These are phyloP conservation scores for Penicillium oxalicum DNA, from an alignment of 2,329 filamentous ascomycete species.

Conservation along the genomic window DNA sequence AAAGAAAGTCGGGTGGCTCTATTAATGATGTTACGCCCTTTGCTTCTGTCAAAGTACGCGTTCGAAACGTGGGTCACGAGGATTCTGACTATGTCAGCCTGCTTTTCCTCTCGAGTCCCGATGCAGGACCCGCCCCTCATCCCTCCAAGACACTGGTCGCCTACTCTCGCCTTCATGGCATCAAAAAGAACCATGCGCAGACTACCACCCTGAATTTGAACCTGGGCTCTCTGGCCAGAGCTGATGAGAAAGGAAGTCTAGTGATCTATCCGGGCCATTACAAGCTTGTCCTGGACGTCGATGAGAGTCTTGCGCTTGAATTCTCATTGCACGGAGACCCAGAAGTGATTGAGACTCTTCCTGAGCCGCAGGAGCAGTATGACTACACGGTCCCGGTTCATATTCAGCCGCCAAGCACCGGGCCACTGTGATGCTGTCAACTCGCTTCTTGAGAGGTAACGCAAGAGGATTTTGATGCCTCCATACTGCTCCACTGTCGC, in stretches of 20 bases:
- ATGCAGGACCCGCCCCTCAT: conserved; percentile 7
- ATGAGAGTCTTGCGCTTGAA: neutral
- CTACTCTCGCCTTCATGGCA: conserved; percentile 3
- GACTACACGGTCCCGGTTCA: conserved; percentile 5
- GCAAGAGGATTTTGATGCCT: too few species aligned
- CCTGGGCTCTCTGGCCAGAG: conserved; percentile 9
- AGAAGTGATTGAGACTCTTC: conserved; percentile 3
- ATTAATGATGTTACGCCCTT: neutral
- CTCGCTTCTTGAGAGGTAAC: too few species aligned
- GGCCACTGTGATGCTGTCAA: too few species aligned
- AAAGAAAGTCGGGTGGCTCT: neutral
- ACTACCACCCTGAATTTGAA: conserved; percentile 4
- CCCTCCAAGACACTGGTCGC: conserved; percentile 10
- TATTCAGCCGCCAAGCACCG: neutral
- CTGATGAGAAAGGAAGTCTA: conserved; percentile 11
- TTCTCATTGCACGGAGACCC: neutral
- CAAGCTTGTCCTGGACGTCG: conserved; percentile 7
- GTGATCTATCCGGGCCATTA: conserved; percentile 12
- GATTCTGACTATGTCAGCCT: conserved; percentile 6
- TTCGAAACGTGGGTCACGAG: conserved; percentile 2
- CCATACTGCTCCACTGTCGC: too few species aligned
- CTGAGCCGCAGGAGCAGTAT: conserved; percentile 4
- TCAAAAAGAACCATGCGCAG: neutral
- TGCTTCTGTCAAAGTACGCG: neutral
- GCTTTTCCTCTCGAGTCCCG: conserved; percentile 4